Evolutionary conservation across 1,284 basidiomycete genomes (phyloP).

Genomic region (Tylopilus sp.): DNA sequence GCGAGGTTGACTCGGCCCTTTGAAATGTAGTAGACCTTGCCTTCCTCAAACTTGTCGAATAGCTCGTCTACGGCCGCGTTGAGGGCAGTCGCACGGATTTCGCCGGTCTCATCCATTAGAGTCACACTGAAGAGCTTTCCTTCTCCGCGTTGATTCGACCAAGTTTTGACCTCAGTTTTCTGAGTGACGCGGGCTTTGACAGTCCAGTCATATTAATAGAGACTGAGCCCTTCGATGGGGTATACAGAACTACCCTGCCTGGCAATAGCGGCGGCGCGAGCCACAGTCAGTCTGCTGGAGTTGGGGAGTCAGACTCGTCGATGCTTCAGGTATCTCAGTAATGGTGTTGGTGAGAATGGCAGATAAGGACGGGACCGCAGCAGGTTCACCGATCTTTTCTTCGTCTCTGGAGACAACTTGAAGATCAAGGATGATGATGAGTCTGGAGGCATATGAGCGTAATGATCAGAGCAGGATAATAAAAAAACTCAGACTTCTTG

Average conservation of each 20-base stretch:
- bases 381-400: conserved; percentile 77
- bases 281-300: conserved; percentile 15
- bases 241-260: conserved; percentile 48
- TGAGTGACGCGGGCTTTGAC: conserved; percentile 94
- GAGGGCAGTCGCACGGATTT: conserved; percentile 91
- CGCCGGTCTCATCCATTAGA: conserved; percentile 93
- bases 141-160: conserved; percentile 89
- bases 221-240: conserved; percentile 93
- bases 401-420: conserved; percentile 50
- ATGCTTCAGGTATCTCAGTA: conserved; percentile 8
- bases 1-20: conserved; percentile 91
- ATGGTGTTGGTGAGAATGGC: conserved; percentile 11
- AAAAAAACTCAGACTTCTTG: conserved; percentile 57
- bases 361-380: conserved; percentile 33
- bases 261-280: conserved; percentile 30
- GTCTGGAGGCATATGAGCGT: conserved; percentile 42
- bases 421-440: conserved; percentile 82
- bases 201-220: conserved; percentile 98
- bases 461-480: not conserved
- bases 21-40: conserved; percentile 90
- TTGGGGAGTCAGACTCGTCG: conserved; percentile 10
- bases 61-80: conserved; percentile 84
- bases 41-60: conserved; percentile 84
- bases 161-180: conserved; percentile 87
- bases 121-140: conserved; percentile 95